Percentiles rank a stretch among this genome's conserved stretches.
Evolutionary conservation across 768 basidiomycete genomes (phyloP).

Genomic region (Psilocybe azurescens): DNA sequence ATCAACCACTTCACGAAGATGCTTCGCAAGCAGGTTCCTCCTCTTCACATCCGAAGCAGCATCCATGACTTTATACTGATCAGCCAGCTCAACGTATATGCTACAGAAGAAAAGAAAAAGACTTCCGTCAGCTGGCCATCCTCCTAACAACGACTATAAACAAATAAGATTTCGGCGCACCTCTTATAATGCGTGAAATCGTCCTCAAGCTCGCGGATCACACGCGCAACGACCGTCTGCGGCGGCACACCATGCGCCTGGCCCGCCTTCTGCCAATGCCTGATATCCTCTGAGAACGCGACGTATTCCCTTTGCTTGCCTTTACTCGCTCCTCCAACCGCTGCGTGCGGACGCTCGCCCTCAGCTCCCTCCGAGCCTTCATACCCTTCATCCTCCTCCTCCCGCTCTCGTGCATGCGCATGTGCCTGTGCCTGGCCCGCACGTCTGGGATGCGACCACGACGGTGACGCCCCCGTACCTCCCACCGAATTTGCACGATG

Average conservation of each 20-base stretch:
- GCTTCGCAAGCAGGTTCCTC: conserved; percentile 85
- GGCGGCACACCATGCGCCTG: conserved; percentile 64
- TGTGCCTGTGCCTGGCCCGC: background rate
- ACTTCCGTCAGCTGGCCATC: background rate
- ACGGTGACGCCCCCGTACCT: background rate
- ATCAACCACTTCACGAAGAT: conserved; percentile 91
- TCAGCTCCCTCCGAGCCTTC: conserved; percentile 46
- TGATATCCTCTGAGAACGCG: conserved; percentile 30
- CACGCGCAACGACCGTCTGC: conserved; percentile 85
- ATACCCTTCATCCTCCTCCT: conserved; percentile 54
- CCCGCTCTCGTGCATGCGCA: background rate
- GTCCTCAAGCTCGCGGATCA: conserved; percentile 89
- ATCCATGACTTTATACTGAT: conserved; percentile 92
- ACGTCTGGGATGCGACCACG: conserved; percentile 18
- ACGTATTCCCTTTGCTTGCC: conserved; percentile 38
- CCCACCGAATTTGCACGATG: conserved; percentile 11
- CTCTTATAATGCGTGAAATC: conserved; percentile 95
- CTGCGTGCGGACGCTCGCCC: conserved; percentile 18
- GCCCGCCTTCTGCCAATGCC: conserved; percentile 35
- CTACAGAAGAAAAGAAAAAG: conserved; percentile 44
- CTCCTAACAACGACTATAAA: conserved; percentile 5
- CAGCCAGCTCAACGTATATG: conserved; percentile 88
- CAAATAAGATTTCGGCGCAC: conserved; percentile 48
- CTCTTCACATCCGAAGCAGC: conserved; percentile 80
- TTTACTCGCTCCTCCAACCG: conserved; percentile 19